Base-by-base conservation (phyloP, 2,329 filamentous ascomycete genomes). In the Thyridium curvatum region DNA sequence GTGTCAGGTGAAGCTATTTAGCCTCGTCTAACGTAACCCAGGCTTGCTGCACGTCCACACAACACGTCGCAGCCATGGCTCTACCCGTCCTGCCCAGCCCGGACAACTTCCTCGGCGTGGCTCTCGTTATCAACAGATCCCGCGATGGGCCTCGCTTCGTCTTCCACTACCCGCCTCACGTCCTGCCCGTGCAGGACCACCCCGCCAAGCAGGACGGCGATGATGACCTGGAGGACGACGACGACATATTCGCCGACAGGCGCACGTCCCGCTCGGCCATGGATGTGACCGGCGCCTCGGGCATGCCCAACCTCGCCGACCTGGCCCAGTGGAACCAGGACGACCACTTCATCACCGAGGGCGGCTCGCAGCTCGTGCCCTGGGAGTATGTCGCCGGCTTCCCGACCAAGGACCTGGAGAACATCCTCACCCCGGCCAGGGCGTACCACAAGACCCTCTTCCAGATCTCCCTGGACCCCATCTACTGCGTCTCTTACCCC, bases 371-470 rank as follows among this genome's bases (percentile, higher is more conserved):
- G 46, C 63, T 78, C 30, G 76, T 77, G 21, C 77, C 78, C 0
- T 86, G 82, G 82, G 81, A 91, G 55, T 77, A 79, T 37, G 72
- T 93, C 14, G 74, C 86, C 37, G 85, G 84, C 1, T 81, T 88
- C 41, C 77, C 79, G 3, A 82, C 82, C n/a, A 79, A 82, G 44
- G 84, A 88, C 34, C 74, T 94, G 44, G 86, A 87, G 51, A 87
- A 84, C 47, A 74, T 95, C 35, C 60, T 95, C 39, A 88, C 84
- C 1, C 88, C 89, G 0, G 78, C 79, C 8, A 72, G 79, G 12
- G 76, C 82, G 8, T 88, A 86, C 58, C 84, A 93, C 63, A 94
- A 91, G 65, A 79, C 74, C 49, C 77, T 81, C 17, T 94, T 94
- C 53, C 86, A 94, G 56, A 71, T 94, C 42, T 84, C 82, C 0